These are phyloP conservation scores for Apophysomyces ossiformis DNA, from an alignment of 371 early-diverging fungal genomes.

Conservation along the genomic window DNA sequence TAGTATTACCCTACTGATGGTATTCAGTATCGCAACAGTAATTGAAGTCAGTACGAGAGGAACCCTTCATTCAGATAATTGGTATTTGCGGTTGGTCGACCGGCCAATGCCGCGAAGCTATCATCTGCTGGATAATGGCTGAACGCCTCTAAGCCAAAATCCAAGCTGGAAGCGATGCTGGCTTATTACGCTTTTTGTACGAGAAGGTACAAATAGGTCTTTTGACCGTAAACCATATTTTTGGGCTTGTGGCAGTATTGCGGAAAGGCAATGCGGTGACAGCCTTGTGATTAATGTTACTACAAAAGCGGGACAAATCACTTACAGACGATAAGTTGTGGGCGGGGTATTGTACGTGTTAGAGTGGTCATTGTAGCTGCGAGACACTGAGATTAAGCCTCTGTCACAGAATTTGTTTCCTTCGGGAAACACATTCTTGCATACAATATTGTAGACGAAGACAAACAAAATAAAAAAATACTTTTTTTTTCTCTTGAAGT, in stretches of 20 bases:
- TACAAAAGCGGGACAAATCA: slow-evolving; percentile 16
- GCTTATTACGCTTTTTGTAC: neutral
- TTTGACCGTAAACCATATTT: neutral
- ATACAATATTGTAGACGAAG: too few species aligned
- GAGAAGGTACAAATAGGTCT: neutral
- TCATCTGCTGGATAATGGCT: slow-evolving; percentile 17
- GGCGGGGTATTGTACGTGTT: slow-evolving; percentile 14
- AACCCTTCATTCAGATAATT: too few species aligned
- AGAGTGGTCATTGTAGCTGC: slow-evolving; percentile 24
- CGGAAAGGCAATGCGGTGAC: neutral
- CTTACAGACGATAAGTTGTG: slow-evolving; percentile 19
- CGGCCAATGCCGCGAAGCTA: too few species aligned
- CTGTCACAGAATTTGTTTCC: slow-evolving; percentile 27
- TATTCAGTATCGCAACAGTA: too few species aligned
- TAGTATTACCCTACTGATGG: too few species aligned
- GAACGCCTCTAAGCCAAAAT: slow-evolving; percentile 14
- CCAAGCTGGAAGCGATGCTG: slow-evolving; percentile 8
- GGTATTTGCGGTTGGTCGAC: too few species aligned
- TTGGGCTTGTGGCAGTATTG: neutral
- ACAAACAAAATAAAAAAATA: too few species aligned
- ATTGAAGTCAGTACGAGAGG: too few species aligned
- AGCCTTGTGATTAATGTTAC: slow-evolving; percentile 14
- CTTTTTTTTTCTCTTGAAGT: too few species aligned
- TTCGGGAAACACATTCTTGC: neutral
- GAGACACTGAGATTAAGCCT: slow-evolving; percentile 29